Evolutionary conservation across 164 flowering plant genomes (phyloP), one percentile per base, ranked within the genome.

Genomic region (Amborella trichopoda): DNA sequence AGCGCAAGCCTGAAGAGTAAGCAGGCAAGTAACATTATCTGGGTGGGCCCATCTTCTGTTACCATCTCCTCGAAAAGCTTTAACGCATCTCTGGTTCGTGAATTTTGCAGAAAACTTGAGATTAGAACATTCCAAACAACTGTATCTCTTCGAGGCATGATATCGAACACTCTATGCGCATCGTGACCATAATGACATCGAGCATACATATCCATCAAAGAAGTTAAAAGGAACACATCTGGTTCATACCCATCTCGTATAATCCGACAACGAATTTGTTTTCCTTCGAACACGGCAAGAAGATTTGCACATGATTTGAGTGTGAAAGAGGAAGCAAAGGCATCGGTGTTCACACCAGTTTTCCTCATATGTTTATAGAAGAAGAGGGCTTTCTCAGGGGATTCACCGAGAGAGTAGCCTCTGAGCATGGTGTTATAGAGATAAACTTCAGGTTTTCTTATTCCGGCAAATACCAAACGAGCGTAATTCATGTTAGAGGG

Each of bases 91-190:
- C 69, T 28, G 1, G 70, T 64, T 46, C 83, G 50, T 12, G 60
- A 44, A 53, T 74, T 81, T 12, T 72, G 66, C 2, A 62, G 20
- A 36, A 44, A 79, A 34, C 83, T 73, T 23, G 85, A 75, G 55
- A 87, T 73, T 64, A 87, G 52, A 10, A 77, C 88, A 46, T 79
- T 87, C 84, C 84, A 81, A 26, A 83, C 60, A 26, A 77, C 76
- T 24, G 65, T 54, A 56, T 87, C 91, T 49, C 65, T 70, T 0
- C 44, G 44, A 43, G 73, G 40, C 51, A 87, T 83, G 40, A 81
- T 91, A 51, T 74, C 94, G 38, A 87, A 87, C 75, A 87, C 55
- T 19, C 60, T 60, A 17, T 72, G 52, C 2, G 77, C 87, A 3
- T 72, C 83, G 20, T 28, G 41, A 18, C 57, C 40, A 43, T 39